These are phyloP conservation scores for Xylaria palmicola DNA, from an alignment of 495 filamentous ascomycete genomes.

Conservation along the genomic window DNA sequence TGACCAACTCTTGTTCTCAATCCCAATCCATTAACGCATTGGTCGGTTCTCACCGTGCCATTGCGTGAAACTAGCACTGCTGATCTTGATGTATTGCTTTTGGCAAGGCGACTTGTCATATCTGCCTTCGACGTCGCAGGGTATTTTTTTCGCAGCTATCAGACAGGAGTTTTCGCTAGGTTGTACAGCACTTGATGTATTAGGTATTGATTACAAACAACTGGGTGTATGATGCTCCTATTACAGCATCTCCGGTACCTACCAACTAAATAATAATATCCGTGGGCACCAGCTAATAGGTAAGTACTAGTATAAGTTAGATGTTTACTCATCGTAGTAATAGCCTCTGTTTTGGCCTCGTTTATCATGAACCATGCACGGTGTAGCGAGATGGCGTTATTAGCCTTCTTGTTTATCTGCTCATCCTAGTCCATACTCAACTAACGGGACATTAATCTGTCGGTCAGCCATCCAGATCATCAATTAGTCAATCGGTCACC, in stretches of 20 bases:
- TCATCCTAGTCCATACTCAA: not conserved
- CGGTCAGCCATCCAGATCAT: not conserved
- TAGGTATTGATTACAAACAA: too few relatives aligned
- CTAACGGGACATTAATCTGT: not conserved
- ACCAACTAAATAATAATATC: too few relatives aligned
- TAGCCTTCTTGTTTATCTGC: not conserved
- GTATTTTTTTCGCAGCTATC: not conserved
- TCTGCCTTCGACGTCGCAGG: not conserved
- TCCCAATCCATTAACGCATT: not conserved
- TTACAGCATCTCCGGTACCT: too few relatives aligned
- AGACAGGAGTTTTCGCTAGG: too few relatives aligned
- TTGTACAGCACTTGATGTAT: too few relatives aligned
- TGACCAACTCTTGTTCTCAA: too few relatives aligned
- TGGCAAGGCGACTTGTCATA: conserved; percentile 16
- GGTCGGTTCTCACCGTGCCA: not conserved
- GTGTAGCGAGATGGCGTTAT: not conserved
- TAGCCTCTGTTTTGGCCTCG: conserved; percentile 6
- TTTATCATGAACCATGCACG: not conserved
- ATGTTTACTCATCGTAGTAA: conserved; percentile 1
- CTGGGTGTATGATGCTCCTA: too few relatives aligned
- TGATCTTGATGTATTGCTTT: conserved; percentile 9
- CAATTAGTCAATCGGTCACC: not conserved
- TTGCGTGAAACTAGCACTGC: not conserved
- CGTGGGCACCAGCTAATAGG: not conserved
- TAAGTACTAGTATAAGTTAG: not conserved